Base-by-base conservation (phyloP, 768 basidiomycete species). In the Mrakia frigida region DNA sequence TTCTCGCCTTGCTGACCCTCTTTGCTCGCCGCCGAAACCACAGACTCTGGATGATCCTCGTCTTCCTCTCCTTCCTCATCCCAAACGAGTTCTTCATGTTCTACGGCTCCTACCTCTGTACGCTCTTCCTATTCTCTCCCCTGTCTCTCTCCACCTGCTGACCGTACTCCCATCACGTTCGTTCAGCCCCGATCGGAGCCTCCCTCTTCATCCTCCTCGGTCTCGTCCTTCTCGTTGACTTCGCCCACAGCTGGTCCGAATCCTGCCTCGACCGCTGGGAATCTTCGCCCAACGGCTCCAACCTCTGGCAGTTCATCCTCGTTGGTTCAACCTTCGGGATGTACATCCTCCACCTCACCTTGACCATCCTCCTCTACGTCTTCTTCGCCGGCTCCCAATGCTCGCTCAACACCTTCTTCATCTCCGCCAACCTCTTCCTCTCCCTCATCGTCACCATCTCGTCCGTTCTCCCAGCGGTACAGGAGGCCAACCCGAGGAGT, bases 31-130 rank as follows among this genome's bases (percentile, higher is more conserved):
- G 59, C n/a, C n/a, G n/a, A n/a, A n/a, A n/a, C n/a, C n/a, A n/a
- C 31, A 35, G 63, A 65, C 39, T 63, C 37, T 99, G 95, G 93
- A 82, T 97, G 50, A 80, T 93, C 78, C 88, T 99, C 75, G 86
- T 94, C 67, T 87, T 87, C 78, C 84, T 91, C 33, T 90, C 92
- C 0, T 99, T 98, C 87, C 90, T 95, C 84, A 96, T 98, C 81
- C 97, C 96, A 0, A 98, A 98, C 83, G 91, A 88, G 67, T 94
- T 95, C 88, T 98, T 98, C 86, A 94, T 98, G 85, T 92, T 97
- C 83, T 98, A 94, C 91, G 95, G 94, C 46, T 94, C 95, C 80
- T 96, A 97, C 81, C 79, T 85, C 77, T 88, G 75, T 76, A 10
- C 16, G 75, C 16, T 43, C 39, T n/a, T 21, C 74, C 23, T 41